Percentiles rank a stretch among this genome's conserved stretches.
Conservation (phyloP, 2,329 filamentous ascomycete species). For the Ramichloridium luteum region DNA sequence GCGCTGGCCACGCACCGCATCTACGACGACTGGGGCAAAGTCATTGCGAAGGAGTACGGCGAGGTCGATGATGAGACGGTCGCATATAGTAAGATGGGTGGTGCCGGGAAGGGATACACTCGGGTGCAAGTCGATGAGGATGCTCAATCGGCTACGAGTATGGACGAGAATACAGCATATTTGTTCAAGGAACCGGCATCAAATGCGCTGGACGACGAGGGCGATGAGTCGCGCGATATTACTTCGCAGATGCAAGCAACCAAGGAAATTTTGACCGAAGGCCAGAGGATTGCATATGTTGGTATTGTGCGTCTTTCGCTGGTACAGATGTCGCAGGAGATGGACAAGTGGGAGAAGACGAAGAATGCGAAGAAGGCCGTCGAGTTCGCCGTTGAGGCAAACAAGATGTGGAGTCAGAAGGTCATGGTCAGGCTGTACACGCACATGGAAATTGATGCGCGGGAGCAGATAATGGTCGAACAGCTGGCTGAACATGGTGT, state of each 20-base stretch:
- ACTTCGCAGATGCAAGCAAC: constrained; percentile 88
- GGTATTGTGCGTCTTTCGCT: constrained; percentile 75
- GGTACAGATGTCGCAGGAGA: constrained; percentile 59
- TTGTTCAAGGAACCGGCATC: constrained; percentile 65
- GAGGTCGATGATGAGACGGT: constrained; percentile 57
- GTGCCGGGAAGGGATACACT: constrained; percentile 90
- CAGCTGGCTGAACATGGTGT: constrained; percentile 90
- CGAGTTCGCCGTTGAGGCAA: constrained; percentile 57
- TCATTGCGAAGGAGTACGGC: constrained; percentile 69
- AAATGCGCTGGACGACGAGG: constrained; percentile 45
- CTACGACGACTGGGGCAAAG: constrained; percentile 83
- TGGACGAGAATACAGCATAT: constrained; percentile 96
- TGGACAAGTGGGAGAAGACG: constrained; percentile 49
- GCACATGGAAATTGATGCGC: constrained; percentile 90
- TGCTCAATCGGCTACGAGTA: constrained; percentile 80
- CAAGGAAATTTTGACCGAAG: constrained; percentile 87
- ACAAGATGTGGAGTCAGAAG: constrained; percentile 94
- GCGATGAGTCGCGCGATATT: constrained; percentile 67
- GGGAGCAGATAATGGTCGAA: constrained; percentile 97
- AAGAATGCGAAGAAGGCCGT: constrained; percentile 62
- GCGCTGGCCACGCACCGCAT: constrained; percentile 85
- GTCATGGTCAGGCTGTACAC: constrained; percentile 92
- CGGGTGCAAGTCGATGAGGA: constrained; percentile 92
- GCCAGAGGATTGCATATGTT: constrained; percentile 91
- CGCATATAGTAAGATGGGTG: constrained; percentile 66